Evolutionary conservation across 352 stramenopile species (phyloP).

Genomic region (Phytophthora chlamydospora): DNA sequence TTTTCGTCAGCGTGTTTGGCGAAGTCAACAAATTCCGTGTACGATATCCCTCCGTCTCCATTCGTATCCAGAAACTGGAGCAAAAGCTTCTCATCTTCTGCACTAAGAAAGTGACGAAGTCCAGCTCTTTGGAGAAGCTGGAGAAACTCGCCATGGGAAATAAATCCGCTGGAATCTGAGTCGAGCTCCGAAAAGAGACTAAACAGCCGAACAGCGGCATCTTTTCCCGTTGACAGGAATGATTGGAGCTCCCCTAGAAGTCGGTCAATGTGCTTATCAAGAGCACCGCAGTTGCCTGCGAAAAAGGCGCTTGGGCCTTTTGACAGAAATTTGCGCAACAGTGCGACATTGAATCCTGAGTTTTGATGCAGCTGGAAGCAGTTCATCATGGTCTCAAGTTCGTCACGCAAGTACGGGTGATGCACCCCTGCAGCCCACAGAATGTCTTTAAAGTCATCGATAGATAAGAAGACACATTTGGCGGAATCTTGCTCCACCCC

Average conservation of each 20-base stretch:
- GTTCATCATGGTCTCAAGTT: conserved; percentile 59
- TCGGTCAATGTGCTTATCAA: conserved; percentile 64
- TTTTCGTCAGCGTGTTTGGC: conserved; percentile 49
- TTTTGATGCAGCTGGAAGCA: conserved; percentile 56
- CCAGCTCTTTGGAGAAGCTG: conserved; percentile 69
- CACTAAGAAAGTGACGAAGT: conserved; percentile 58
- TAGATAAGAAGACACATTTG: conserved; percentile 47
- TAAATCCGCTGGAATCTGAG: conserved; percentile 52
- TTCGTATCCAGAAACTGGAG: conserved; percentile 77
- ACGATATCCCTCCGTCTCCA: conserved; percentile 64
- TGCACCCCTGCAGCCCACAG: conserved; percentile 67
- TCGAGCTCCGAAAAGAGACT: conserved; percentile 66
- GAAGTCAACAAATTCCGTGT: conserved; percentile 74
- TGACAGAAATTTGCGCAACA: conserved; percentile 64
- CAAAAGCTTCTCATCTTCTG: conserved; percentile 68
- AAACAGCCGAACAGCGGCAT: conserved; percentile 50
- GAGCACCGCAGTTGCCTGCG: conserved; percentile 35
- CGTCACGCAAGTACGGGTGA: conserved; percentile 74
- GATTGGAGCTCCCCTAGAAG: conserved; percentile 62
- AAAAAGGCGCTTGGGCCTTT: conserved; percentile 60
- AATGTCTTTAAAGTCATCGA: conserved; percentile 75
- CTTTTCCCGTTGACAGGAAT: conserved; percentile 64
- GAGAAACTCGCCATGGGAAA: conserved; percentile 71
- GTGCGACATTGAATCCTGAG: conserved; percentile 52
- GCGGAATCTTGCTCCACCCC: conserved; percentile 44